Evolutionary conservation across 495 filamentous ascomycete genomes (phyloP), one percentile per base, ranked within the genome.

Genomic region (Lasiosphaeria miniovina): DNA sequence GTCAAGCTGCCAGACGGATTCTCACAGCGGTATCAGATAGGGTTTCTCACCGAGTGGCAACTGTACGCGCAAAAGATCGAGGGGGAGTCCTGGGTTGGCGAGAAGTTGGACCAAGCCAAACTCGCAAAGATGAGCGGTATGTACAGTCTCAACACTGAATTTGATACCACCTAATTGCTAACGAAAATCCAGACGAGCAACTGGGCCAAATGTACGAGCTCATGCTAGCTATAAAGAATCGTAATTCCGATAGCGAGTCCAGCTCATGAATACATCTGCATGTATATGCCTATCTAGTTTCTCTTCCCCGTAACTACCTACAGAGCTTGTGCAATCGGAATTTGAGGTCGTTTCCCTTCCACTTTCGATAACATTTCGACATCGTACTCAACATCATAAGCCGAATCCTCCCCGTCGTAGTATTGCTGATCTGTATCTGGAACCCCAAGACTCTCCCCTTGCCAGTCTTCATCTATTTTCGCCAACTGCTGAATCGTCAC

Each of bases 21-120:
- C 24, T 24, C 24, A 24, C 24, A 24, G 24, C 24, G 24, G 0
- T 54, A 38, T 41, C 56, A 96, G 92, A 88, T 97, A 62, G 94
- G 94, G 4, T 98, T 98, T 69, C 78, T 98, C 65, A 93, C 89
- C 0, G 92, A 97, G 74, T 98, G 94, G 94, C 94, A 98, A 70
- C 71, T 89, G 36, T 98, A 98, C 68, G 93, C 90, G 9, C 93
- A 98, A 71, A 83, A 88, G 63, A 68, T 99, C 15, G 94, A 98
- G 65, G 91, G 92, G 0, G 87, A 95, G 46, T 71, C 80, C 0
- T 97, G 94, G 93, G 74, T 75, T 40, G 92, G 86, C 0, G 90
- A 87, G 58, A 89, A 84, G 65, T 70, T 96, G 69, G 92, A 97
- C 51, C 79, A 80, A 57, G 77, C 72, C 9, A 94, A 93, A 75